Base-by-base conservation (phyloP, 2,329 filamentous ascomycete species). In the Arthrobotrys sphaeroides region DNA sequence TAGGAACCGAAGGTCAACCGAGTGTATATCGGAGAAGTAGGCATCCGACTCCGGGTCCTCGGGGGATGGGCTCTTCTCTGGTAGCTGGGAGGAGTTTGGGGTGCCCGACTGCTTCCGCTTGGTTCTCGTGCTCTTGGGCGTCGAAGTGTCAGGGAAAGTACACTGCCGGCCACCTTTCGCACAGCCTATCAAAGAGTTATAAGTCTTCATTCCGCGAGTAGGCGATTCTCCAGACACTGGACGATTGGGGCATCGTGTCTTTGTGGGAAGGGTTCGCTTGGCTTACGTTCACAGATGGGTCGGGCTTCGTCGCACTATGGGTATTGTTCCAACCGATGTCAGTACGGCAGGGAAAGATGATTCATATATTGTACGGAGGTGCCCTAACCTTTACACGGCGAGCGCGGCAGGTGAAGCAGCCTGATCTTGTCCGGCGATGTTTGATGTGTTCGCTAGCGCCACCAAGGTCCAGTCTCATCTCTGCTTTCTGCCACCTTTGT, bases 161-260 rank as follows among this genome's bases (percentile, higher is more conserved):
- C 95, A 99, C 78, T 96, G 92, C 83, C 95, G 88, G 79, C 90
- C 91, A 57, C 94, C 95, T 83, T 98, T 99, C 79, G 89, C 90
- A 83, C 95, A 99, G 80, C 94, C 93, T 91, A 76, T 43, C 12
- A 57, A 55, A 33, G 38, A 16, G 40, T 6, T 18, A 24, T 62
- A n/a, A 69, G 53, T 5, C 16, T 55, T 43, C 43, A 24, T 47
- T 49, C n/a, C n/a, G n/a, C n/a, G n/a, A n/a, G n/a, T n/a, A n/a
- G n/a, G n/a, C n/a, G n/a, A n/a, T n/a, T n/a, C n/a, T n/a, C 33
- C 31, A 13, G n/a, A 20, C 5, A 12, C 6, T 51, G 28, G 13
- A n/a, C n/a, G n/a, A 13, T 59, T 5, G 13, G 18, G 16, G 22
- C n/a, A n/a, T 24, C 12, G 9, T 31, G 7, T 38, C n/a, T n/a